Percentiles rank a stretch among this genome's conserved stretches.
Evolutionary conservation across 2,329 filamentous ascomycete genomes (phyloP).

Genomic region (Cladophialophora exuberans): DNA sequence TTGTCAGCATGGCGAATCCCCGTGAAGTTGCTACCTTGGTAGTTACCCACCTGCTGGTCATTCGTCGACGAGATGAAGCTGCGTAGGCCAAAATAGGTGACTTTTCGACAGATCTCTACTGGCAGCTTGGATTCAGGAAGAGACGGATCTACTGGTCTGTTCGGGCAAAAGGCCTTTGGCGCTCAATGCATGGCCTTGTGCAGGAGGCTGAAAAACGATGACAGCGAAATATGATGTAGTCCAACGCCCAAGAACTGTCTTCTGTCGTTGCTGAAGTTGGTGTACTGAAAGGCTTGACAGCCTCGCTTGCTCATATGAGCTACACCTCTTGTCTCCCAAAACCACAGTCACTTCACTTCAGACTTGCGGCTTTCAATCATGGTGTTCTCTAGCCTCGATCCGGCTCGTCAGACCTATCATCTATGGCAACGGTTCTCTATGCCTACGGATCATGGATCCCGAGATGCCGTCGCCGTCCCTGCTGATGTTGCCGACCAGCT

Average conservation of each 20-base stretch:
- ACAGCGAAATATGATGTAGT: background rate
- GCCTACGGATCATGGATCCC: background rate
- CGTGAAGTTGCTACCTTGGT: too few species aligned
- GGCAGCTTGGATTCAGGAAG: too few species aligned
- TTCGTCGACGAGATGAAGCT: too few species aligned
- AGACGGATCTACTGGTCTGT: background rate
- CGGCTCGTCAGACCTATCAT: conserved; percentile 5
- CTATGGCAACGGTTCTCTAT: conserved; percentile 10
- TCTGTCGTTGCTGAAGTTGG: background rate
- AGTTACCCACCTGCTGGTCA: too few species aligned
- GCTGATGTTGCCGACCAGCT: conserved; percentile 10
- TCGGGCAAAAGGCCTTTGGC: background rate
- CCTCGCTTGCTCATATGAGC: background rate
- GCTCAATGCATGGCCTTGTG: background rate
- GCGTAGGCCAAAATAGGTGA: too few species aligned
- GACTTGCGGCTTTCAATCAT: background rate
- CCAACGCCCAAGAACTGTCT: background rate
- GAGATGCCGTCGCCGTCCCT: conserved; percentile 5
- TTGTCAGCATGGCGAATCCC: too few species aligned
- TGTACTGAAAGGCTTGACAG: background rate
- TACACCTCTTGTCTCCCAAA: background rate
- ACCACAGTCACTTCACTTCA: background rate
- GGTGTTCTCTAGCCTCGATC: conserved; percentile 8
- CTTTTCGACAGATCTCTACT: too few species aligned
- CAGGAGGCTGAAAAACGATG: too few species aligned